A percentile compares a stretch with the other conserved stretches of the same genome.
Evolutionary conservation across 768 basidiomycete genomes (phyloP).

Genomic region (Pilatotrama ljubarskyi): DNA sequence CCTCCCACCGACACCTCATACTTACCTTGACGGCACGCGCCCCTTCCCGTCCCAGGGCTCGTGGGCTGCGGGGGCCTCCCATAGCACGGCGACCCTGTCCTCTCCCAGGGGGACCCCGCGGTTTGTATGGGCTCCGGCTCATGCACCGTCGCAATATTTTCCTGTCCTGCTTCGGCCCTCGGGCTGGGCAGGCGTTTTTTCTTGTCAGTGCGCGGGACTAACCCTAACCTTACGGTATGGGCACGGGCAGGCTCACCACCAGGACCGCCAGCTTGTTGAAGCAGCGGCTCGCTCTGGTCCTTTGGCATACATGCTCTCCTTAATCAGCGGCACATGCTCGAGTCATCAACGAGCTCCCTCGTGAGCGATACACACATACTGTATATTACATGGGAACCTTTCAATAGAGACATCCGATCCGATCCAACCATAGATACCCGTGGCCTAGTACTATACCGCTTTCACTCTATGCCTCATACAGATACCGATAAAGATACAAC

Average conservation of each 20-base stretch:
- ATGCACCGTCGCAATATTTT: slow-evolving; percentile 37
- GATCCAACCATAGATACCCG: neutral
- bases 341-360: too few species aligned
- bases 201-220: slow-evolving; percentile 7
- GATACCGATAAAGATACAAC: slow-evolving; percentile 1
- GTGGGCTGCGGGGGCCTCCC: slow-evolving; percentile 26
- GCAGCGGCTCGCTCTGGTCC: too few species aligned
- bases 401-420: neutral
- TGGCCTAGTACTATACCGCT: neutral
- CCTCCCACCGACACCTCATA: neutral
- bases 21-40: too few species aligned
- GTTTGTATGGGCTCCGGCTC: slow-evolving; percentile 44
- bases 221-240: slow-evolving; percentile 25
- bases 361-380: too few species aligned
- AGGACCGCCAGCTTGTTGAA: too few species aligned
- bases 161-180: too few species aligned
- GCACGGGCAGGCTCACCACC: too few species aligned
- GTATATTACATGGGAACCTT: neutral
- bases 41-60: slow-evolving; percentile 20
- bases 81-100: slow-evolving; percentile 55
- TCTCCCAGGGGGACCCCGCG: slow-evolving; percentile 43
- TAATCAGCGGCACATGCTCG: too few species aligned
- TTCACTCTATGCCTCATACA: neutral
- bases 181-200: slow-evolving; percentile 28
- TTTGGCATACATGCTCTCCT: too few species aligned